These are phyloP conservation scores for Chlamydomonas sphaeroides DNA, from an alignment of 139 green algal species.

Conservation along the genomic window DNA sequence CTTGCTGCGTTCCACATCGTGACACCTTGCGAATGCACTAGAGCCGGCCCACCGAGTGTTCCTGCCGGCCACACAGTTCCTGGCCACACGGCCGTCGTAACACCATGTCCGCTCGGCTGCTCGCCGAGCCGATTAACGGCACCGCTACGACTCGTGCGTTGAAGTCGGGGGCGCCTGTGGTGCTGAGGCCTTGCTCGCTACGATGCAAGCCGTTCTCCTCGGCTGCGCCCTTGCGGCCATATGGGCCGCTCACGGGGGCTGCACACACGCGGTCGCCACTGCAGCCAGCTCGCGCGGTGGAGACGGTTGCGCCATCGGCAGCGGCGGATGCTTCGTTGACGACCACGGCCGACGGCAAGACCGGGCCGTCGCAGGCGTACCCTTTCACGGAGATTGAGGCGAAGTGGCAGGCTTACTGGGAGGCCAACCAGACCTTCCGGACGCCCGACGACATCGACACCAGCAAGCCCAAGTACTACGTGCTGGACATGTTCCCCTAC, in stretches of 20 bases:
- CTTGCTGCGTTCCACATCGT: too few species aligned
- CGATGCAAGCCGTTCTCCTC: constrained; percentile 20
- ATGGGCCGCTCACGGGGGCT: not conserved
- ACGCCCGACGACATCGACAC: constrained; percentile 93
- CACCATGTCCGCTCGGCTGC: constrained; percentile 18
- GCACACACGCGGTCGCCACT: not conserved
- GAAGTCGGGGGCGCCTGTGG: not conserved
- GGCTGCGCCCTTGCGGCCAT: not conserved
- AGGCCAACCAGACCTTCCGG: constrained; percentile 90
- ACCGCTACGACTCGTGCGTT: not conserved
- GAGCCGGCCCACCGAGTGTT: too few species aligned
- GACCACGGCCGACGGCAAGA: not conserved
- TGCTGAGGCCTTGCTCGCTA: constrained; percentile 17
- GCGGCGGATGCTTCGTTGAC: not conserved
- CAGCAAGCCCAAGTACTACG: constrained; percentile 97
- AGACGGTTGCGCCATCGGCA: not conserved
- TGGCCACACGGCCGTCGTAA: not conserved
- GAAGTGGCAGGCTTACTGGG: constrained; percentile 96
- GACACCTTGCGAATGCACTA: too few species aligned
- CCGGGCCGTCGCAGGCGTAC: constrained; percentile 65
- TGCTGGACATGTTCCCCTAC: constrained; percentile 99
- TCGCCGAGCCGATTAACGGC: not conserved
- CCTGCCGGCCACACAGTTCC: not conserved
- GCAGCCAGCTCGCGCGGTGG: not conserved
- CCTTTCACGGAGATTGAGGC: constrained; percentile 90